Evolutionary conservation across 371 early-diverging fungal species (phyloP).

Genomic region (Mucor indicus): DNA sequence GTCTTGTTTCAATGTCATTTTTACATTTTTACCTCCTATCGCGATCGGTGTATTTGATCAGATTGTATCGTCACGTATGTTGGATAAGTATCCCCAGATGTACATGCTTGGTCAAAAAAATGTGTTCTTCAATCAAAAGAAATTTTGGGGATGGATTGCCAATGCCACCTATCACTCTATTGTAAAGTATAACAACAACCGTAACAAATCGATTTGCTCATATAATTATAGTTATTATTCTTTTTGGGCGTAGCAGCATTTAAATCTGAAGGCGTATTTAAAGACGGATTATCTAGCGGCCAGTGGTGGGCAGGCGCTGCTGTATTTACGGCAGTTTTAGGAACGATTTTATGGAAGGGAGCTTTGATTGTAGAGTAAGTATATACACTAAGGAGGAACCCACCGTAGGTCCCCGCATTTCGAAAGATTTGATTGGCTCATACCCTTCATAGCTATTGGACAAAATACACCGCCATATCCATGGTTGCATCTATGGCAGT

Average conservation of each 20-base stretch:
- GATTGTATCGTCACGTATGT: slow-evolving; percentile 66
- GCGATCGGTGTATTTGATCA: slow-evolving; percentile 83
- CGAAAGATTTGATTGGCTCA: slow-evolving; percentile 5
- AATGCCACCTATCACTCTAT: slow-evolving; percentile 90
- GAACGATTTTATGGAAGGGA: slow-evolving; percentile 81
- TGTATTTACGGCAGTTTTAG: slow-evolving; percentile 76
- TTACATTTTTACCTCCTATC: slow-evolving; percentile 76
- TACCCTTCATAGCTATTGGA: slow-evolving; percentile 73
- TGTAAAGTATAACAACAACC: too few relatives aligned
- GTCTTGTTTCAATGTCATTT: slow-evolving; percentile 76
- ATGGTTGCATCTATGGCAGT: slow-evolving; percentile 83
- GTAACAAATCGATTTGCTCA: too few relatives aligned
- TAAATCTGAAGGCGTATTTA: slow-evolving; percentile 56
- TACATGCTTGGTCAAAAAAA: slow-evolving; percentile 82
- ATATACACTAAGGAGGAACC: too few relatives aligned
- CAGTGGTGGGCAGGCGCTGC: slow-evolving; percentile 80
- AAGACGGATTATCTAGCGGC: slow-evolving; percentile 62
- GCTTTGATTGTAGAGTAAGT: slow-evolving; percentile 79
- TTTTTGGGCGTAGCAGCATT: slow-evolving; percentile 62
- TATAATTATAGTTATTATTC: slow-evolving; percentile 55
- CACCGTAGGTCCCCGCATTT: slow-evolving; percentile 12
- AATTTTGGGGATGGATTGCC: slow-evolving; percentile 88
- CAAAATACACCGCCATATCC: slow-evolving; percentile 77
- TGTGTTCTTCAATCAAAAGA: slow-evolving; percentile 83
- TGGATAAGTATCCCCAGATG: slow-evolving; percentile 77